Base-by-base conservation (phyloP, 352 stramenopile species). In the Phytophthora ohioensis region DNA sequence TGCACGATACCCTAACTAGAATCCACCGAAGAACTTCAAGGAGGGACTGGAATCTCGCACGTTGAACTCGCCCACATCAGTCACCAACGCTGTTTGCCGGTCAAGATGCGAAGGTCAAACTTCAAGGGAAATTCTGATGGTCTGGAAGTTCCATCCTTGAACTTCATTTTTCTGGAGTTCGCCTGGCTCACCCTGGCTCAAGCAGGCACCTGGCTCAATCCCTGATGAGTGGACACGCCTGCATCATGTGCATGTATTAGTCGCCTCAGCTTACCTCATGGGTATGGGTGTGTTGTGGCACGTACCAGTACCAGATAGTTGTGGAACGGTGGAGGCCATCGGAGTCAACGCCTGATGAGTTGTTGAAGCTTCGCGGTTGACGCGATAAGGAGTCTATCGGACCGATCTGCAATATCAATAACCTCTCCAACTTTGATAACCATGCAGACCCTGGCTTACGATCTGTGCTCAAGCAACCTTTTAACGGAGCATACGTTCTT, bases 31-130 rank as follows among this genome's bases (percentile, higher is more conserved):
- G 5, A 39, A 52, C 30, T 55, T 56, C 36, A 47, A 56, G 47
- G 27, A 49, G 32, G 6, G 31, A 61, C 60, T 68, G 27, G 51
- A 68, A 41, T 41, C 32, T 39, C 7, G 17, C 34, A 30, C 11
- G 3, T 67, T 48, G 49, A 67, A 61, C 60, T 62, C 17, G 60
- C 61, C 32, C 8, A 27, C 10, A 34, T 68, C 60, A 62, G 60
- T 43, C 60, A 15, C 17, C 60, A n/a, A n/a, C 15, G 31, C 3
- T 27, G n/a, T 31, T 31, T n/a, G 48, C n/a, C 8, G 17, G 36
- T 67, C 39, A 31, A 67, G 59, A 53, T 38, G 39, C 13, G 41
- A 7, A 5, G 3, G 15, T 32, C 10, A 46, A 59, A 48, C 35
- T 48, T 60, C 38, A 38, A 60, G 36, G 53, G 3, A 9, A 17